These are phyloP conservation scores for Yamadazyma taylorii DNA, from an alignment of 1,139 yeast genomes.

Conservation along the genomic window DNA sequence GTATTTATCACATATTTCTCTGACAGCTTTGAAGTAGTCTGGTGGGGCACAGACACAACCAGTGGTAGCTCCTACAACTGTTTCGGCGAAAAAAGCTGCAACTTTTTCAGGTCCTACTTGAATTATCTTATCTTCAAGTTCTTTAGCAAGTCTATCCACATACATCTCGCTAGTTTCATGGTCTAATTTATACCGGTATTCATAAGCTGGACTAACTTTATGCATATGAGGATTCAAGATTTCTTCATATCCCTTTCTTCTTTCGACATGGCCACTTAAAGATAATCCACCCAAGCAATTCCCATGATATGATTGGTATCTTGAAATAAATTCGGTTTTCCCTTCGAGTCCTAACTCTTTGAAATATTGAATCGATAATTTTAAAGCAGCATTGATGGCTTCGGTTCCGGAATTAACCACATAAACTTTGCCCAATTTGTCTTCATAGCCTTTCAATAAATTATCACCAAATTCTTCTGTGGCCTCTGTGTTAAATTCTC, in stretches of 20 bases:
- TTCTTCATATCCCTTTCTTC: constrained; percentile 39
- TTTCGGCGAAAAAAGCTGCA: constrained; percentile 55
- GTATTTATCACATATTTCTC: constrained; percentile 53
- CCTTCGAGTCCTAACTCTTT: constrained; percentile 46
- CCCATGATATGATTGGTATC: constrained; percentile 57
- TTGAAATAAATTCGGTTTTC: constrained; percentile 49
- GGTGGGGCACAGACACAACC: constrained; percentile 57
- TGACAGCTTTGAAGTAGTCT: constrained; percentile 56
- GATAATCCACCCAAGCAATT: constrained; percentile 55
- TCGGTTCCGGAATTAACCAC: constrained; percentile 62
- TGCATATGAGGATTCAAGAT: constrained; percentile 34
- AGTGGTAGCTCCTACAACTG: constrained; percentile 55
- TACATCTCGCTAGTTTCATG: constrained; percentile 50
- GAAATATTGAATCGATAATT: constrained; percentile 52
- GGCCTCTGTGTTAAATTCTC: constrained; percentile 35
- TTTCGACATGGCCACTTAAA: constrained; percentile 37
- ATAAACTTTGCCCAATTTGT: constrained; percentile 47
- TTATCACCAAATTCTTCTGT: constrained; percentile 51
- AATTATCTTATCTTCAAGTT: constrained; percentile 47
- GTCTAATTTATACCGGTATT: constrained; percentile 45
- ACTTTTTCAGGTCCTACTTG: constrained; percentile 50
- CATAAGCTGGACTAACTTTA: constrained; percentile 44
- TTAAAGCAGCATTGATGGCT: constrained; percentile 56
- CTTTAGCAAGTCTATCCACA: constrained; percentile 39
- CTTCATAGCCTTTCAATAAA: constrained; percentile 48